phyloP scores from a whole-genome alignment of 164 flowering plant species.

The Umbellularia californica region DNA sequence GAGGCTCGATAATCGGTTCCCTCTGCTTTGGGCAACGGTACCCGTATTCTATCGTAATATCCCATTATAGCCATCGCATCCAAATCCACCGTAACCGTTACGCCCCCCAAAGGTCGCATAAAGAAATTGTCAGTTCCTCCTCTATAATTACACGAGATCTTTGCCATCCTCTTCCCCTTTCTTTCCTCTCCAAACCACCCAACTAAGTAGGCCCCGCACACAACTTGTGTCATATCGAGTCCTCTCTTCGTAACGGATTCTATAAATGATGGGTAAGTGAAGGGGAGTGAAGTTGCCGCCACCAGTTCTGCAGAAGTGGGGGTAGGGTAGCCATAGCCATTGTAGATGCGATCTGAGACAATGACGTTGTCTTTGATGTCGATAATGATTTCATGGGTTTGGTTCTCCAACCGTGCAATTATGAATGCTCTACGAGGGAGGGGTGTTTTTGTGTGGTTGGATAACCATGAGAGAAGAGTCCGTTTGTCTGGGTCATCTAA shows the following conservation, averaged over 20 bases:
- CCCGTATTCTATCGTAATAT: slow-evolving; percentile 27
- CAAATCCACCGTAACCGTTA: slow-evolving; percentile 38
- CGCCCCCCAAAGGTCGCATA: slow-evolving; percentile 54
- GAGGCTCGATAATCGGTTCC: slow-evolving; percentile 18
- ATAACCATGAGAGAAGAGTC: slow-evolving; percentile 30
- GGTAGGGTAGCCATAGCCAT: slow-evolving; percentile 36
- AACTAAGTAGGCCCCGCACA: slow-evolving; percentile 34
- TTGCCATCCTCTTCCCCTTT: slow-evolving; percentile 24
- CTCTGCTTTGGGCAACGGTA: slow-evolving; percentile 40
- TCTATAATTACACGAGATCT: slow-evolving; percentile 31
- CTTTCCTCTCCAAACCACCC: slow-evolving; percentile 58
- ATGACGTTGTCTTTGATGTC: slow-evolving; percentile 31
- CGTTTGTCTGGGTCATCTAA: slow-evolving; percentile 41
- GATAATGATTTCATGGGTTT: slow-evolving; percentile 42
- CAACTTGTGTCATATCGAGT: slow-evolving; percentile 36
- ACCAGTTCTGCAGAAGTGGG: slow-evolving; percentile 30
- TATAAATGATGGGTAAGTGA: slow-evolving; percentile 25
- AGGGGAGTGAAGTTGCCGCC: slow-evolving; percentile 32
- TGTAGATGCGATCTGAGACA: slow-evolving; percentile 25
- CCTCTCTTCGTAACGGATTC: slow-evolving; percentile 35
- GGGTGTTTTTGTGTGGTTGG: not conserved
- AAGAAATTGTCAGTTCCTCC: slow-evolving; percentile 40
- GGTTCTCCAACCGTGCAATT: slow-evolving; percentile 30
- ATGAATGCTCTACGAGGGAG: slow-evolving; percentile 43
- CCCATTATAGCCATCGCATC: slow-evolving; percentile 30